Evolutionary conservation across 208 protist species (phyloP), one percentile per base, ranked within the genome.

Genomic region (Leishmania aethiopica): DNA sequence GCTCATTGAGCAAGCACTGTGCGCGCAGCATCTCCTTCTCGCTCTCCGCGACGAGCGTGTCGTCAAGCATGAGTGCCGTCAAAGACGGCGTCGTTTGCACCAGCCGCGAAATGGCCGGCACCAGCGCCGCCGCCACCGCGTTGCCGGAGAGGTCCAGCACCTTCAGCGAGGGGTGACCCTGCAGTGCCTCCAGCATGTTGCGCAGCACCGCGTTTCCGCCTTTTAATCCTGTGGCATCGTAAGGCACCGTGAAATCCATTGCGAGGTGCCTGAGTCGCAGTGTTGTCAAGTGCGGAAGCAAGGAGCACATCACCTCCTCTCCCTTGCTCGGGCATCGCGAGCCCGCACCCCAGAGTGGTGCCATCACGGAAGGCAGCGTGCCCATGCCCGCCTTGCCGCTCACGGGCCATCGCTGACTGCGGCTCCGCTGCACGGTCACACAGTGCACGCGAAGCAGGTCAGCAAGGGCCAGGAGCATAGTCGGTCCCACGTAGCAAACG

Each of bases 131-230:
- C 1, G 87, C 88, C 47, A 95, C 74, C 6, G 85, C 85, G 78
- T 93, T 95, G 76, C 84, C 78, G 13, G 86, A 90, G 49, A 95
- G 49, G 74, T 93, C 92, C 49, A 95, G 73, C 37, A 72, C 55
- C 13, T 73, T 62, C 22, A 95, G 72, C 0, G 71, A 73, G 8
- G 89, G 89, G 81, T 90, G 89, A 3, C 87, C 89, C 32, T 77
- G 70, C 59, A 92, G 80, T 5, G 86, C 87, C 19, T 77, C 71
- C 19, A 92, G 78, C 25, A 92, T 32, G 55, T 86, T 76, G 11
- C 80, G 79, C 28, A 90, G 57, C 53, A 88, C 87, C 37, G 53
- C 77, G 51, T 72, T 81, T 8, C 80, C 84, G 35, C 49, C 45
- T 55, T 67, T 62, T 45, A 25, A 60, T n/a, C 3, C 47, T n/a